Conservation (phyloP, 2,329 filamentous ascomycete genomes). For the Ceratocystis albifundus region DNA sequence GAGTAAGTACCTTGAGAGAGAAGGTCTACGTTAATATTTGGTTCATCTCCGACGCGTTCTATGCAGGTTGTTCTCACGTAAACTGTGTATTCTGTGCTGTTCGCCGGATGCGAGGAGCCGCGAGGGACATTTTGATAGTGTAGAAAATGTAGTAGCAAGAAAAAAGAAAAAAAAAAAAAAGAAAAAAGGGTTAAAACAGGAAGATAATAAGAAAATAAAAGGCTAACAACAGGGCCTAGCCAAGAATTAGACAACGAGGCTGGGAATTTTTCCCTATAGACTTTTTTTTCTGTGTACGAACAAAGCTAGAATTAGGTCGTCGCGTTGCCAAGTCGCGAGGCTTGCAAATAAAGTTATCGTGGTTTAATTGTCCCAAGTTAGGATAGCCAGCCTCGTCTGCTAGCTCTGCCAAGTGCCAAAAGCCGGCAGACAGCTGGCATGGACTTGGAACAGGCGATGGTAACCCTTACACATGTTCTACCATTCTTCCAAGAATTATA, state of each 20-base stretch:
- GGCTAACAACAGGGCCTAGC: not conserved
- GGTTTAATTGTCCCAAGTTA: not conserved
- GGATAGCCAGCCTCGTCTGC: not conserved
- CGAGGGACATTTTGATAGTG: conserved; percentile 29
- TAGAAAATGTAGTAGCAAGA: not conserved
- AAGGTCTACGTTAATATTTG: not conserved
- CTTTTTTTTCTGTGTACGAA: not conserved
- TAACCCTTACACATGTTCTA: too few relatives aligned
- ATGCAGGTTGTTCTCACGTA: conserved; percentile 31
- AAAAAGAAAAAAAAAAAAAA: not conserved
- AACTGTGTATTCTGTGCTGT: conserved; percentile 40
- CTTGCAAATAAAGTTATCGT: not conserved
- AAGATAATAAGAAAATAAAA: not conserved
- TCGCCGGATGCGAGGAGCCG: conserved; percentile 35
- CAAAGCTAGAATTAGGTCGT: not conserved
- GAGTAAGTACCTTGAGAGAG: conserved; percentile 44
- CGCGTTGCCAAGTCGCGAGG: not conserved
- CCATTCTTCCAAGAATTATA: too few relatives aligned
- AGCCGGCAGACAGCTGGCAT: not conserved
- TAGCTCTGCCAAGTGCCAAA: not conserved
- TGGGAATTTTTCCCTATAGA: not conserved
- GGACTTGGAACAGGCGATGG: too few relatives aligned
- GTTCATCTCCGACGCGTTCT: not conserved
- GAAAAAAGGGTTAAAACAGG: not conserved
- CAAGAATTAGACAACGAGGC: not conserved